Percentiles rank a stretch among this genome's conserved stretches.
Evolutionary conservation across 306 rosid genomes (phyloP).

Genomic region (Lablab purpureus): DNA sequence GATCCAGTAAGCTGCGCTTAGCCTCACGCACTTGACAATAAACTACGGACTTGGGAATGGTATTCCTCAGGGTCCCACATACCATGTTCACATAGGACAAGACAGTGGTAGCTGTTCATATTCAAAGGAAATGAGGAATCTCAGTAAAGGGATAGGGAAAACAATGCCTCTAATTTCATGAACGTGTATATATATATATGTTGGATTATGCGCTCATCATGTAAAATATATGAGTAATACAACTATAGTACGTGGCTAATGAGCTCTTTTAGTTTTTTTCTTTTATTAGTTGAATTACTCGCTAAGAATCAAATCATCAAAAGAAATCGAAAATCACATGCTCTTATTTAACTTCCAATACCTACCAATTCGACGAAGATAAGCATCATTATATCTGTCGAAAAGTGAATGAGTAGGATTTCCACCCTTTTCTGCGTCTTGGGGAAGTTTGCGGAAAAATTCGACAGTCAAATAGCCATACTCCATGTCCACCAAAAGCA

Average conservation of each 20-base stretch:
- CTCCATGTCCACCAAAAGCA: conserved; percentile 92
- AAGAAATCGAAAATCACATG: neutral
- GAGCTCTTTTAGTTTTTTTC: neutral
- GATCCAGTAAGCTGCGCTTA: conserved; percentile 87
- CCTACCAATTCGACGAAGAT: conserved; percentile 92
- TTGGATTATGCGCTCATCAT: neutral
- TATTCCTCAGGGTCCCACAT: conserved; percentile 79
- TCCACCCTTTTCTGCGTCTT: conserved; percentile 96
- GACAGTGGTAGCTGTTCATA: conserved; percentile 74
- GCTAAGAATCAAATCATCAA: neutral
- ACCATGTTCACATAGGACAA: conserved; percentile 94
- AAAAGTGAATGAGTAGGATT: conserved; percentile 91
- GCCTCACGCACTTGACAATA: conserved; percentile 99
- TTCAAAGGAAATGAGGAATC: conserved; percentile 1
- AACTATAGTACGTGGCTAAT: neutral
- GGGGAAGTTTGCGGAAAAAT: conserved; percentile 97
- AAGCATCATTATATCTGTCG: conserved; percentile 91
- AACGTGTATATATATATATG: conserved; percentile 1
- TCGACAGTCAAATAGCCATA: conserved; percentile 89
- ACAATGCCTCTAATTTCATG: conserved; percentile 22
- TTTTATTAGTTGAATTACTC: neutral
- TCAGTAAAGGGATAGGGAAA: conserved; percentile 31
- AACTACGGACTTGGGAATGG: conserved; percentile 93
- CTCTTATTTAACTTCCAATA: neutral
- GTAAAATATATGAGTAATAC: neutral